These are phyloP conservation scores for Teratosphaeria gauchensis DNA, from an alignment of 2,329 filamentous ascomycete genomes.

Conservation along the genomic window DNA sequence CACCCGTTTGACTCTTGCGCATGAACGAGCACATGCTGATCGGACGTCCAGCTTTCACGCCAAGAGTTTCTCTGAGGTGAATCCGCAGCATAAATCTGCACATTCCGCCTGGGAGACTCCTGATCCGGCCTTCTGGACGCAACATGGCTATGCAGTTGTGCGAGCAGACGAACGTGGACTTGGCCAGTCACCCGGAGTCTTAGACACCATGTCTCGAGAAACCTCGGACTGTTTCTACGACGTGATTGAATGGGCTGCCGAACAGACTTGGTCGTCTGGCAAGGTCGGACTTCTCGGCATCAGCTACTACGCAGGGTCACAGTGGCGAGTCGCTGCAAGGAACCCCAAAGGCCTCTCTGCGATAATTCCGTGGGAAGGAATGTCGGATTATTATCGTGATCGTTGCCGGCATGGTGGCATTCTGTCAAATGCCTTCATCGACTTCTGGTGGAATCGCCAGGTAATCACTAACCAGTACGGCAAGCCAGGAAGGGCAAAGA, in stretches of 20 bases:
- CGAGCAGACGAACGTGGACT: constrained; percentile 24
- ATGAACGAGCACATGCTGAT: background rate
- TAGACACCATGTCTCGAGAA: constrained; percentile 32
- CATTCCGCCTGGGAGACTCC: constrained; percentile 39
- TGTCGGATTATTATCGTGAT: constrained; percentile 38
- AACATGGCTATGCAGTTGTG: constrained; percentile 25
- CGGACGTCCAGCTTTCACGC: constrained; percentile 34
- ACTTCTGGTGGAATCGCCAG: constrained; percentile 59
- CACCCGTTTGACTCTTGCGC: constrained; percentile 6
- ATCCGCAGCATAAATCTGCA: constrained; percentile 28
- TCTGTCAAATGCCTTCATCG: constrained; percentile 35
- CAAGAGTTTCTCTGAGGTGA: constrained; percentile 38
- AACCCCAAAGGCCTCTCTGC: constrained; percentile 33
- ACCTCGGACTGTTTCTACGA: constrained; percentile 37
- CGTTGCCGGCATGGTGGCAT: constrained; percentile 36
- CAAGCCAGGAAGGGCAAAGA: constrained; percentile 30
- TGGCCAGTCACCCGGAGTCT: constrained; percentile 27
- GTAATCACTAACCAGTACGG: constrained; percentile 62
- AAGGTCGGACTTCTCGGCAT: constrained; percentile 36
- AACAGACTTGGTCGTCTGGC: constrained; percentile 36
- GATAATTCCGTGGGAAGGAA: constrained; percentile 39
- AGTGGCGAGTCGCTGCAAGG: constrained; percentile 32
- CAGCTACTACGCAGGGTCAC: constrained; percentile 32
- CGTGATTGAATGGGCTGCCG: constrained; percentile 32
- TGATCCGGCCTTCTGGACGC: constrained; percentile 29